Conservation (phyloP, 345 rosid genomes). For the Acer yangbiense region DNA sequence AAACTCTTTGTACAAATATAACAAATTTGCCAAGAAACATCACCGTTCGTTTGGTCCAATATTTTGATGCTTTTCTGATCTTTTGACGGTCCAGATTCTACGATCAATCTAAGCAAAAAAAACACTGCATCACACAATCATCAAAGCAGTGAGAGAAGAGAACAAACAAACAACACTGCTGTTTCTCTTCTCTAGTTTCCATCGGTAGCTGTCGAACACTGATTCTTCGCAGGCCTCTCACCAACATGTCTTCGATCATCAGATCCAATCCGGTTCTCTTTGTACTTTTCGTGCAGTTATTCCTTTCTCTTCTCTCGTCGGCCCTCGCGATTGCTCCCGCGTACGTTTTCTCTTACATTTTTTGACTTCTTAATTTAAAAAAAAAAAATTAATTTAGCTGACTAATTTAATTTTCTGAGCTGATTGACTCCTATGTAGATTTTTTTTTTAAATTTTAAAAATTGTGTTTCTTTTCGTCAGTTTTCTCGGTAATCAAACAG, state of each 20-base stretch:
- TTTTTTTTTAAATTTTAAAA: too few relatives aligned
- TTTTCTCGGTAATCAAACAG: background rate
- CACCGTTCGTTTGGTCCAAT: background rate
- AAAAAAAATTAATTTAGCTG: background rate
- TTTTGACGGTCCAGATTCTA: constrained; percentile 2
- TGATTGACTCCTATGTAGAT: background rate
- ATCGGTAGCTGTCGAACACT: constrained; percentile 10
- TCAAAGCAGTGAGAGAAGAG: background rate
- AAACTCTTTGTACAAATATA: background rate
- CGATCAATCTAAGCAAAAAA: background rate
- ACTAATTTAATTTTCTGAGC: background rate
- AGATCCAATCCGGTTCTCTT: constrained; percentile 40
- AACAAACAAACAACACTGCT: background rate
- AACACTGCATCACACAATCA: background rate
- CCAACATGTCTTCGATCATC: constrained; percentile 43
- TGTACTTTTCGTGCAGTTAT: constrained; percentile 31
- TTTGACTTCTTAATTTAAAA: background rate
- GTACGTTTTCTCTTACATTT: constrained; percentile 28
- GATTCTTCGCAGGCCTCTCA: background rate
- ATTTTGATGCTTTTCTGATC: background rate
- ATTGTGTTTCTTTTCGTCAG: background rate
- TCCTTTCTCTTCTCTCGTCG: constrained; percentile 36
- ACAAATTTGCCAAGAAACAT: background rate
- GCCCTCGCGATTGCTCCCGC: constrained; percentile 45
- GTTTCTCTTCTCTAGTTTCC: background rate